Base-by-base conservation (phyloP, 176 grass and related monocot genomes). In the Bothriochloa decipiens region DNA sequence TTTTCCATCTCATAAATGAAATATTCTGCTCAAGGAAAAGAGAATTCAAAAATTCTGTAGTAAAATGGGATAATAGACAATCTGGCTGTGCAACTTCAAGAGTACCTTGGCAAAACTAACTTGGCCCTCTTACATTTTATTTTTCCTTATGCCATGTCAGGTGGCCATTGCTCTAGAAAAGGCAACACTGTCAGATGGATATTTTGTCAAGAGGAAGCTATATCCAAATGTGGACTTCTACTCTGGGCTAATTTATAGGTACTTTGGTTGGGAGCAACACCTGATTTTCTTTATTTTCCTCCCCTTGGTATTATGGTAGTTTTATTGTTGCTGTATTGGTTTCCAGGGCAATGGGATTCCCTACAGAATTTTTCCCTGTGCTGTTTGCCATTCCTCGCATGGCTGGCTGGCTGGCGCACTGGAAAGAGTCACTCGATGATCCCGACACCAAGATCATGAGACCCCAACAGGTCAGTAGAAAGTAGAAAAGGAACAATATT, bases 181-280 rank as follows among this genome's bases (percentile, higher is more conserved):
- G 85, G 93, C 96, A 86, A 93, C 96, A 74, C 60, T 99, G 47
- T 99, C 96, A 75, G 96, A 99, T 15, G 89, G 94, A 22, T 96
- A 99, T 83, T 99, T 99, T 80, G 72, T 99, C 61, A 96, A 96
- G 88, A 93, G 96, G 88, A 99, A 94, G 89, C 83, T 99, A 10
- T 96, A 99, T 91, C 96, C 96, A 26, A 99, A 96, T 92, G 96
- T 99, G 60, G 96, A 99, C 67, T 99, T 99, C 84, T 99, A 99
- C 81, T 99, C 96, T 45, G 93, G 96, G 60, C 65, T 99, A 87
- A 99, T 96, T 68, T 99, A 99, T 65, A 92, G 96, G 96, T 99
- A 92, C 62, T 32, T 45, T 64, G 45, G 37, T 66, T 85, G 74
- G 55, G 18, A 32, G 76, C 22, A 5, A 18, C 20, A 32, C 36